Evolutionary conservation across 208 protist genomes (phyloP), one percentile per base, ranked within the genome.

Genomic region (Plasmodiophora brassicae): DNA sequence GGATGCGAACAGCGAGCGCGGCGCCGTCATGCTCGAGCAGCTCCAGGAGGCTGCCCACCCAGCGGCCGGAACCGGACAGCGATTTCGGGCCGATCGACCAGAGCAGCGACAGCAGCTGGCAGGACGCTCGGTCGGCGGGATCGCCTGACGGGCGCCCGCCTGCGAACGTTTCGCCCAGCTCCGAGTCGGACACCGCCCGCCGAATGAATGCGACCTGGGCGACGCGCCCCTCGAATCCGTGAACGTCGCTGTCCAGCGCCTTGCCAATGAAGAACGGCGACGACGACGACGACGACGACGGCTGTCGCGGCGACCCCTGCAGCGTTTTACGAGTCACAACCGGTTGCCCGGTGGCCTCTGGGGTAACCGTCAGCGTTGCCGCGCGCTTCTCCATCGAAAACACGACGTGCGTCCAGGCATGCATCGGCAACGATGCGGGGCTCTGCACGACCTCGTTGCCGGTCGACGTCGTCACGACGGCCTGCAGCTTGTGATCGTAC

Each of bases 181-280:
- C 65, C 32, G 65, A 78, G 5, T 78, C 14, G 32, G 5, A 8
- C 14, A 78, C 14, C 41, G 65, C 65, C 32, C 65, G 65, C 20
- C 65, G 65, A 32, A 78, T n/a, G 65, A 78, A 78, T 44, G 41
- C n/a, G 20, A 78, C 65, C n/a, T 78, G 65, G 20, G 14, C 5
- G 5, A 78, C 65, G n/a, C 20, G 65, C 32, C 65, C 65, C 10
- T 78, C 65, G n/a, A 78, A 78, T 44, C 65, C 65, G n/a, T 14
- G 32, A 38, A 38, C n/a, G n/a, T 78, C 65, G n/a, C n/a, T 78
- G 5, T 78, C 65, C n/a, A 78, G 5, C 41, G 65, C 65, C 41
- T 78, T 78, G 5, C 65, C 65, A 32, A 78, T 78, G n/a, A 78
- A 78, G n/a, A 78, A 36, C 14, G 65, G 65, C 65, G 65, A 5